phyloP scores from a whole-genome alignment of 2,329 filamentous ascomycete species.

The Dactylellina cionopaga region DNA sequence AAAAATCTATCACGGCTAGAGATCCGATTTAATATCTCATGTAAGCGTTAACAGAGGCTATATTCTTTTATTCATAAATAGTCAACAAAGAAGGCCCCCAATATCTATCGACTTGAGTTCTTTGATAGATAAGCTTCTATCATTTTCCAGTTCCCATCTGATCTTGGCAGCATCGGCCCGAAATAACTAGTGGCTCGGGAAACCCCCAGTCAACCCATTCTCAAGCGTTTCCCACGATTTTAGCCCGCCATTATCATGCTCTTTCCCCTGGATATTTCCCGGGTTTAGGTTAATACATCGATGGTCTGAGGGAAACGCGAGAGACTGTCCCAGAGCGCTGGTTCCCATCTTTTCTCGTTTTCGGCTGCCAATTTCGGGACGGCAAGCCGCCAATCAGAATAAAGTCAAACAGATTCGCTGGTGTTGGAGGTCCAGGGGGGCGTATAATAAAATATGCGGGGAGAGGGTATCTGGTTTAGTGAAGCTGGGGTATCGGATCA shows the following conservation, averaged over 20 bases:
- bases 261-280: slow-evolving; percentile 25
- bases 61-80: too few species aligned
- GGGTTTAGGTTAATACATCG: not conserved
- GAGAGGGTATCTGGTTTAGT: too few species aligned
- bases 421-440: not conserved
- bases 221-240: not conserved
- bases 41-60: too few species aligned
- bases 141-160: not conserved
- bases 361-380: slow-evolving; percentile 31
- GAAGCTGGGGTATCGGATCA: slow-evolving; percentile 16
- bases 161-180: slow-evolving; percentile 26
- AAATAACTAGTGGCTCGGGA: slow-evolving; percentile 23
- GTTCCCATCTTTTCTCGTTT: not conserved
- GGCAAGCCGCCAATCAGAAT: slow-evolving; percentile 7
- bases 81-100: too few species aligned
- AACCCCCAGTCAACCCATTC: slow-evolving; percentile 23
- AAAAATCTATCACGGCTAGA: too few species aligned
- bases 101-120: too few species aligned
- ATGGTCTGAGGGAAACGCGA: slow-evolving; percentile 10
- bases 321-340: not conserved
- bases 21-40: too few species aligned
- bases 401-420: not conserved
- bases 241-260: not conserved
- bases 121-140: not conserved
- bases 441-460: slow-evolving; percentile 21